phyloP scores from a whole-genome alignment of 352 stramenopile genomes.

The Thalassiosira exigua region DNA sequence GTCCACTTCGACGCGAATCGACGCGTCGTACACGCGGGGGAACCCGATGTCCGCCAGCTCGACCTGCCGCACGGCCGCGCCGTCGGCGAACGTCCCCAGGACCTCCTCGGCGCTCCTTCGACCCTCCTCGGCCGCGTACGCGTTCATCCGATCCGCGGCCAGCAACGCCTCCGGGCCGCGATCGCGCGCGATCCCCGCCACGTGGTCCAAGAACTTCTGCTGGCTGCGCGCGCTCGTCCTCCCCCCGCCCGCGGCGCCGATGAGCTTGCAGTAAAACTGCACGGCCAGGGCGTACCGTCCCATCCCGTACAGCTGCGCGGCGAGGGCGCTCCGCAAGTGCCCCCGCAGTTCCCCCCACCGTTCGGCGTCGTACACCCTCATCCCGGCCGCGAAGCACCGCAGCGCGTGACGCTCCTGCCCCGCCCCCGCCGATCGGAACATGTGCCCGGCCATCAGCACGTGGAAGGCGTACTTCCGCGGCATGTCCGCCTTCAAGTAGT shows the following conservation, averaged over 20 bases:
- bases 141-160: slow-evolving; percentile 76
- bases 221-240: slow-evolving; percentile 78
- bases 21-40: slow-evolving; percentile 69
- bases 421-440: slow-evolving; percentile 79
- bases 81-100: neutral
- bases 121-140: no score
- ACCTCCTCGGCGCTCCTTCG: no score
- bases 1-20: slow-evolving; percentile 66
- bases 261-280: slow-evolving; percentile 80
- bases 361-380: slow-evolving; percentile 78
- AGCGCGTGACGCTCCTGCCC: slow-evolving; percentile 84
- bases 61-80: slow-evolving; percentile 55
- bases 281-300: slow-evolving; percentile 68
- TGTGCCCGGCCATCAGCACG: slow-evolving; percentile 85
- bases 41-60: slow-evolving; percentile 82
- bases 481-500: slow-evolving; percentile 78
- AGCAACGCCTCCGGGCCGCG: slow-evolving; percentile 64
- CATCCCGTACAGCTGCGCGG: slow-evolving; percentile 83
- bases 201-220: slow-evolving; percentile 82
- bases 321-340: slow-evolving; percentile 78
- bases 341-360: slow-evolving; percentile 80
- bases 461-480: slow-evolving; percentile 85
- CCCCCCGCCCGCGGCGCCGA: slow-evolving; percentile 56
- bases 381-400: slow-evolving; percentile 77
- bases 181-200: slow-evolving; percentile 79